These are phyloP conservation scores for Astrephomene gubernaculifera DNA, from an alignment of 139 green algal genomes.

Conservation along the genomic window DNA sequence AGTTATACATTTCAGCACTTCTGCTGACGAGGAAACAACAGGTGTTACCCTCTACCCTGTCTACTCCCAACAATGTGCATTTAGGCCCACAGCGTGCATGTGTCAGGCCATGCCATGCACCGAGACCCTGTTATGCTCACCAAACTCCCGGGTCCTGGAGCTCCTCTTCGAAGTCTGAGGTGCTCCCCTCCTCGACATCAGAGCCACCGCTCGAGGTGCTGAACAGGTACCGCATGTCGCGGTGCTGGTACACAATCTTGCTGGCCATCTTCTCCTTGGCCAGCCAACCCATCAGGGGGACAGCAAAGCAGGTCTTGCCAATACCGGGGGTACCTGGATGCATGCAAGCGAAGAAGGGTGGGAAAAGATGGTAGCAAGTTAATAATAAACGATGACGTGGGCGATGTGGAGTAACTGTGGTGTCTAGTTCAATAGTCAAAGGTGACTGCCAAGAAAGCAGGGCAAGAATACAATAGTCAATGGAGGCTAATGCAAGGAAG, in stretches of 20 bases:
- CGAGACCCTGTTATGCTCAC: no score
- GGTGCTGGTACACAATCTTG: not conserved
- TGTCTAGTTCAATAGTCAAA: not conserved
- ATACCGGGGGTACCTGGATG: not conserved
- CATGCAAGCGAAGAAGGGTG: not conserved
- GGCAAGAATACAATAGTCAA: not conserved
- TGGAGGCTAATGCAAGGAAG: not conserved
- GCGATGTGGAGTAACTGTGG: not conserved
- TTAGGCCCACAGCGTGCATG: no score
- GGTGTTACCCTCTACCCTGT: no score
- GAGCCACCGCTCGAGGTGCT: not conserved
- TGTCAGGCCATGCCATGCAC: no score
- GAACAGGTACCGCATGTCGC: not conserved
- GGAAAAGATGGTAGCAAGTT: not conserved
- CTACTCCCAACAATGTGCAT: no score
- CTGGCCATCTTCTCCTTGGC: not conserved
- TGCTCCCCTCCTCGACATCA: not conserved
- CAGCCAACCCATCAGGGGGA: not conserved
- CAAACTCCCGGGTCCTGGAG: not conserved
- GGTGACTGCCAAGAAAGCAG: not conserved
- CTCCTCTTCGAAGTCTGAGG: not conserved
- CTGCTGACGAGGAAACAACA: no score
- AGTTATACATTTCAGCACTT: no score
- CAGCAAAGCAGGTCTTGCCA: not conserved
- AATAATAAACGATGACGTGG: not conserved